A percentile compares a stretch with the other conserved stretches of the same genome.
Evolutionary conservation across 73 alveolate species (phyloP).

Genomic region (Paramecium pentaurelia): DNA sequence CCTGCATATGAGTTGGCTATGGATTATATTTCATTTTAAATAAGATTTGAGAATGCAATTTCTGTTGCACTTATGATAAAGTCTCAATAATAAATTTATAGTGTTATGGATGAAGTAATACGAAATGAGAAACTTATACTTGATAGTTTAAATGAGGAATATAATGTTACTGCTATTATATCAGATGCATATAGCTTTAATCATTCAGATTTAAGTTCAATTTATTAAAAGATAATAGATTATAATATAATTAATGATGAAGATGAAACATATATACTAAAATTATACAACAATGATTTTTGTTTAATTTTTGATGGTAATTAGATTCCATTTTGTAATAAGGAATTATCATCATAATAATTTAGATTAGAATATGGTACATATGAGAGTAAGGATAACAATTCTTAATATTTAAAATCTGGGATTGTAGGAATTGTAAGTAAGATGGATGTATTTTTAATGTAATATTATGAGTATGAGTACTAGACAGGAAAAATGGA

Average conservation of each 20-base stretch:
- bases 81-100: not conserved
- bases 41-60: not conserved
- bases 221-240: not conserved
- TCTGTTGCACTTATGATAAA: not conserved
- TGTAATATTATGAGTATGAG: not conserved
- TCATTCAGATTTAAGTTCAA: not conserved
- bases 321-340: not conserved
- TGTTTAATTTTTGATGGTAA: not conserved
- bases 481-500: not conserved
- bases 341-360: not conserved
- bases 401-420: not conserved
- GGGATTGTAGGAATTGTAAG: not conserved
- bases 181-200: not conserved
- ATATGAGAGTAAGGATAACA: not conserved
- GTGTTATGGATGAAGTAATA: not conserved
- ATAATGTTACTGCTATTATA: not conserved
- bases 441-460: not conserved
- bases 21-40: not conserved
- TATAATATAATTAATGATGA: not conserved
- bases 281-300: not conserved
- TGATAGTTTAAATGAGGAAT: too few relatives aligned
- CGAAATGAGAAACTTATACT: not conserved
- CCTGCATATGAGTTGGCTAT: not conserved
- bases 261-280: not conserved
- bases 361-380: not conserved